phyloP scores from a whole-genome alignment of 2,329 filamentous ascomycete species.

The Malbranchea zuffiana region DNA sequence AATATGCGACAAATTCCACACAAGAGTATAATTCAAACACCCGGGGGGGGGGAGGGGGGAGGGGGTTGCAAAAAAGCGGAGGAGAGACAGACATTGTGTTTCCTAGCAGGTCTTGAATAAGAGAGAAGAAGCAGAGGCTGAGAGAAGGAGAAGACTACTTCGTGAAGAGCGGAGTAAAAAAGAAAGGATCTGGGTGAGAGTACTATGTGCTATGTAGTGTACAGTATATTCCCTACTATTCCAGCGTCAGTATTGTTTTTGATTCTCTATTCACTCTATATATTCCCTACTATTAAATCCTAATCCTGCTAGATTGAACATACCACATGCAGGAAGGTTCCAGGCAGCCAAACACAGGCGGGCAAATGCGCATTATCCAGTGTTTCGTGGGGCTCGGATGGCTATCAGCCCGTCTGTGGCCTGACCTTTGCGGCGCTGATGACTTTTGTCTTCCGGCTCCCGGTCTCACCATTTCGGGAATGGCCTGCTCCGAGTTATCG shows the following conservation, averaged over 20 bases:
- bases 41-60: too few species aligned
- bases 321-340: too few species aligned
- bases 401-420: slow-evolving; percentile 1
- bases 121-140: slow-evolving; percentile 4
- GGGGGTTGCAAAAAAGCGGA: too few species aligned
- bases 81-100: slow-evolving; percentile 1
- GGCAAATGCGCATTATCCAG: slow-evolving; percentile 4
- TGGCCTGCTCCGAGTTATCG: too few species aligned
- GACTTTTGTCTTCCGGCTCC: neutral
- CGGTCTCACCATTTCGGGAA: neutral
- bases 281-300: slow-evolving; percentile 2
- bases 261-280: too few species aligned
- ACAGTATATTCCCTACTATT: too few species aligned
- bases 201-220: neutral
- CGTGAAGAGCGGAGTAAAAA: slow-evolving; percentile 2
- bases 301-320: neutral
- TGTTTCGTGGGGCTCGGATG: slow-evolving; percentile 1
- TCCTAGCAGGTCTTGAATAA: slow-evolving; percentile 3
- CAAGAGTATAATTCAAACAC: slow-evolving; percentile 4
- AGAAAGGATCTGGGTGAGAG: too few species aligned
- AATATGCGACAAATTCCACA: too few species aligned
- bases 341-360: slow-evolving; percentile 1
- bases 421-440: slow-evolving; percentile 3
- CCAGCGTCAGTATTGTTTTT: too few species aligned
- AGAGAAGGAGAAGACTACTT: neutral